These are phyloP conservation scores for Fusarium fracticaudum DNA, from an alignment of 2,329 filamentous ascomycete species.

Conservation along the genomic window DNA sequence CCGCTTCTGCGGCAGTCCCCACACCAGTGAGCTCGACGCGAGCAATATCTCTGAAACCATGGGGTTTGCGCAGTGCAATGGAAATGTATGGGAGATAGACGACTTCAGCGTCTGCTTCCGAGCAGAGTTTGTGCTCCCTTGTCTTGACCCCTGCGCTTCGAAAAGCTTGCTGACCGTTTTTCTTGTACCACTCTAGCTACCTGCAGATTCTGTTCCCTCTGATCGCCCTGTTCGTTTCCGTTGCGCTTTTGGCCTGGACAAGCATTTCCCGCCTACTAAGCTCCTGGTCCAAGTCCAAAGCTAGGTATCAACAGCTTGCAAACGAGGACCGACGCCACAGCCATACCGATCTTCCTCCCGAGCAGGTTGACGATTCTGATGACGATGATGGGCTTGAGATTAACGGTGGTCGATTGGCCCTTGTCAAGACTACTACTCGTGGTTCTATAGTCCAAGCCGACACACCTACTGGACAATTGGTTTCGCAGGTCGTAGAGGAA, in stretches of 20 bases:
- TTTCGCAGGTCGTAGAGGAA: slow-evolving; percentile 78
- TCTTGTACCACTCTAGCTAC: slow-evolving; percentile 42
- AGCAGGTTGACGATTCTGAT: slow-evolving; percentile 57
- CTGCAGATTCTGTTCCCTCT: slow-evolving; percentile 80
- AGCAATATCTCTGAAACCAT: slow-evolving; percentile 44
- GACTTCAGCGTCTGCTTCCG: slow-evolving; percentile 72
- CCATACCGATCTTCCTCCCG: slow-evolving; percentile 64
- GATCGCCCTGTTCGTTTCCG: slow-evolving; percentile 73
- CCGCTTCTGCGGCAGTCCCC: slow-evolving; percentile 18
- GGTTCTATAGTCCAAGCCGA: slow-evolving; percentile 77
- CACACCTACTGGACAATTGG: slow-evolving; percentile 76
- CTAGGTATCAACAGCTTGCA: slow-evolving; percentile 64
- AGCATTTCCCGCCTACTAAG: slow-evolving; percentile 61
- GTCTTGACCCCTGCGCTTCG: not conserved
- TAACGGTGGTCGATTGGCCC: slow-evolving; percentile 63
- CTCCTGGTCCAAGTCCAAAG: slow-evolving; percentile 60
- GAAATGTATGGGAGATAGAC: slow-evolving; percentile 70
- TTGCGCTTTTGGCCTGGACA: slow-evolving; percentile 71
- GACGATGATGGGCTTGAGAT: slow-evolving; percentile 69
- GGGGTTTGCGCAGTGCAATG: slow-evolving; percentile 64
- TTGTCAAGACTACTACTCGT: slow-evolving; percentile 69
- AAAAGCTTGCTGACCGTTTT: slow-evolving; percentile 23
- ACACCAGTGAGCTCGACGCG: slow-evolving; percentile 30
- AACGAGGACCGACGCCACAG: slow-evolving; percentile 53
- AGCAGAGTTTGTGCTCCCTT: slow-evolving; percentile 67